Conservation (phyloP, 306 rosid species). For the Rosa multiflora region DNA sequence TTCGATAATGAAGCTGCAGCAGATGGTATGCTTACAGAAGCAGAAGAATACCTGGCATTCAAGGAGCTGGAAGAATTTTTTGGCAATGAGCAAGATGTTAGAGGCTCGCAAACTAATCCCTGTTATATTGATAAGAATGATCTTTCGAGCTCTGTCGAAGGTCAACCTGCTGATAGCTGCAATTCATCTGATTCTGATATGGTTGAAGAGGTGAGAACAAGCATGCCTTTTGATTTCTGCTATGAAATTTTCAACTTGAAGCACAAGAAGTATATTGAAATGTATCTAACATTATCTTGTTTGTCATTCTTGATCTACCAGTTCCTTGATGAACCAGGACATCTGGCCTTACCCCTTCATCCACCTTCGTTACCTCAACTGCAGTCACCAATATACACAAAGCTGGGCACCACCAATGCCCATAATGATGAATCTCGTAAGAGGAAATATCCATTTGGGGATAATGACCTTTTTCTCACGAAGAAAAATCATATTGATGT, state of each 20-base stretch:
- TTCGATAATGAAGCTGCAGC: background rate
- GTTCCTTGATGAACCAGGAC: background rate
- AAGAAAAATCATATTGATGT: background rate
- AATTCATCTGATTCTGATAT: background rate
- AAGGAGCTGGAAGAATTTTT: background rate
- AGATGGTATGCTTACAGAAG: slow-evolving; percentile 12
- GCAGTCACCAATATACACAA: background rate
- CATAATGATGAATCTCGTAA: background rate
- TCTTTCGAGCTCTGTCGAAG: background rate
- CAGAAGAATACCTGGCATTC: background rate
- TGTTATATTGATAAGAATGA: background rate
- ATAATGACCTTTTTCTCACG: background rate
- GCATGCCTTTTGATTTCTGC: background rate
- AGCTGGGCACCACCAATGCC: background rate
- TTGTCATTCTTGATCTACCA: slow-evolving; percentile 24
- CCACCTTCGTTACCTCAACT: background rate
- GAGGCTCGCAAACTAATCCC: background rate
- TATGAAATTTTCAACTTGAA: background rate
- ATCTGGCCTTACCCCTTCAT: background rate
- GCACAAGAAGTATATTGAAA: slow-evolving; percentile 2
- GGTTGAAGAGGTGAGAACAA: slow-evolving; percentile 5
- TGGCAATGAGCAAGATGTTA: background rate
- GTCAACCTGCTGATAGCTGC: background rate
- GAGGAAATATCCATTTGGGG: background rate
- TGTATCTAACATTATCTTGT: slow-evolving; percentile 9